These are phyloP conservation scores for Syncephalis plumigaleata DNA, from an alignment of 371 early-diverging fungal genomes.

Conservation along the genomic window DNA sequence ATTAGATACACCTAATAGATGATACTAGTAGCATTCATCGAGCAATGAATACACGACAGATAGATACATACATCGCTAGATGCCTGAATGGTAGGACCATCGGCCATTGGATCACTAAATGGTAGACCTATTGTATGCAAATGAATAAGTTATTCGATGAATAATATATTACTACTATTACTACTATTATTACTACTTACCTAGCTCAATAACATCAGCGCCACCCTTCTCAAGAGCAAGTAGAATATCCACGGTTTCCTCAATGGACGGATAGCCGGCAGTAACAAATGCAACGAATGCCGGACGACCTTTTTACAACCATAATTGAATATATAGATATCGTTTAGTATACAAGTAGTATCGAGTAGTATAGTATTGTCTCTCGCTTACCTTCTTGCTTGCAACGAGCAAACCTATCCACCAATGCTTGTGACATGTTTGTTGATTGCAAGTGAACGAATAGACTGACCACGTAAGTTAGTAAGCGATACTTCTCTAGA, in stretches of 20 bases:
- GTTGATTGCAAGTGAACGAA: too few species aligned
- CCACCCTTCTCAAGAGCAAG: constrained; percentile 82
- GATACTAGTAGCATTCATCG: too few species aligned
- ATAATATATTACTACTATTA: too few species aligned
- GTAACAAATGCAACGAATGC: constrained; percentile 88
- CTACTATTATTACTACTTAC: constrained; percentile 16
- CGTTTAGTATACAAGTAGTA: neutral
- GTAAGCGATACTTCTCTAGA: too few species aligned
- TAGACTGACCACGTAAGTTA: too few species aligned
- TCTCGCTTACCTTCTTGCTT: neutral
- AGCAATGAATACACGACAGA: too few species aligned
- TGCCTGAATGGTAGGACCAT: constrained; percentile 92
- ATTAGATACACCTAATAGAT: too few species aligned
- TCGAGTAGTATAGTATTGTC: neutral
- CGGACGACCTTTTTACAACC: constrained; percentile 55
- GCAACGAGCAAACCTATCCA: too few species aligned
- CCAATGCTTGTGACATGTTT: too few species aligned
- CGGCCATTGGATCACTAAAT: constrained; percentile 95
- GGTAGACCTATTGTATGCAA: constrained; percentile 73
- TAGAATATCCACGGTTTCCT: constrained; percentile 61
- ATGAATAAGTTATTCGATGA: too few species aligned
- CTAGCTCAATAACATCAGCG: constrained; percentile 92
- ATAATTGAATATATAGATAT: too few species aligned
- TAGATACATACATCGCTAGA: constrained; percentile 65
- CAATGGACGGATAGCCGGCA: constrained; percentile 75